Percentiles rank a stretch among this genome's conserved stretches.
phyloP scores from a whole-genome alignment of 257 asterid genomes.

The Ilex asprella region DNA sequence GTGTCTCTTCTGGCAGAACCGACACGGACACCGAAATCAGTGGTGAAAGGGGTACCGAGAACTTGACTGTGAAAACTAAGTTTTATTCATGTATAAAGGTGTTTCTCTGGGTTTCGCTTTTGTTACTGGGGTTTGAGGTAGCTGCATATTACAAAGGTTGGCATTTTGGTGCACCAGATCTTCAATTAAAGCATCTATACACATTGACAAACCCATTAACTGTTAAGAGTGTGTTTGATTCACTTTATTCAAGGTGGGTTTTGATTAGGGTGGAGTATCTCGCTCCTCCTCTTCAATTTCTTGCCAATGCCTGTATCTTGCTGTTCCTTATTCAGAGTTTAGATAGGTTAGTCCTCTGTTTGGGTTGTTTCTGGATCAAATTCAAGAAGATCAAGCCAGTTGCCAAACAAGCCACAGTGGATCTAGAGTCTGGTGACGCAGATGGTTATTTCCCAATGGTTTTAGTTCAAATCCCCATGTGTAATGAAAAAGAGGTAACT shows the following conservation, averaged over 20 bases:
- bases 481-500: constrained; percentile 90
- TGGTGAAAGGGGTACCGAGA: constrained; percentile 18
- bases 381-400: constrained; percentile 54
- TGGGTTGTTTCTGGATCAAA: constrained; percentile 86
- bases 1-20: constrained; percentile 63
- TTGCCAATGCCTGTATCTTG: constrained; percentile 67
- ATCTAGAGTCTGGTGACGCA: constrained; percentile 72
- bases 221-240: constrained; percentile 52
- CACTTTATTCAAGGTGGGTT: constrained; percentile 65
- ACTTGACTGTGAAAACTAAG: constrained; percentile 29
- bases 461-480: constrained; percentile 97
- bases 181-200: constrained; percentile 44
- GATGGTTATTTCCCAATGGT: constrained; percentile 88
- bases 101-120: constrained; percentile 49
- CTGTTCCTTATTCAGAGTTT: constrained; percentile 77
- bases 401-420: constrained; percentile 38
- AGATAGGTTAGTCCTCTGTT: constrained; percentile 68
- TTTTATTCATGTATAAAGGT: constrained; percentile 55
- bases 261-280: constrained; percentile 74
- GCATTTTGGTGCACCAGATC: constrained; percentile 62
- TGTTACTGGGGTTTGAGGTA: constrained; percentile 56
- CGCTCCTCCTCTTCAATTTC: constrained; percentile 71
- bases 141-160: constrained; percentile 84
- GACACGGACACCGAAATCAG: constrained; percentile 47
- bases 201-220: constrained; percentile 36